Conservation (phyloP, 169 alveolate genomes). For the Plasmodium vinckei region DNA sequence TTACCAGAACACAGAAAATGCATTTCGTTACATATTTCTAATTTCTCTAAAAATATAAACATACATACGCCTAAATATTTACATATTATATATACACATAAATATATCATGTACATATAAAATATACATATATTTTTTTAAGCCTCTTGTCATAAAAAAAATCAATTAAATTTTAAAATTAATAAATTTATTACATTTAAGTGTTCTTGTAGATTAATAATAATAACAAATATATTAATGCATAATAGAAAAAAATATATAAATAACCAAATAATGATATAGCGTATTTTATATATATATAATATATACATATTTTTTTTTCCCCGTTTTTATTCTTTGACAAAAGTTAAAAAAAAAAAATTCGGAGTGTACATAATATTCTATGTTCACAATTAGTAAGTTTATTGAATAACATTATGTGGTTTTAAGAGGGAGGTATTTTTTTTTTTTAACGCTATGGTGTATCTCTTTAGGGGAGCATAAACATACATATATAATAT, state of each 20-base stretch:
- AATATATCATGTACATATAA: too few relatives aligned
- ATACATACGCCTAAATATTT: too few relatives aligned
- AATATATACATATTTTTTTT: not conserved
- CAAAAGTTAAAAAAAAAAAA: not conserved
- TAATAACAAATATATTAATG: not conserved
- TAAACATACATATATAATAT: not conserved
- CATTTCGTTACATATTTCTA: too few relatives aligned
- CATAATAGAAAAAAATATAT: not conserved
- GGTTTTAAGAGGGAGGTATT: not conserved
- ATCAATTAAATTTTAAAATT: too few relatives aligned
- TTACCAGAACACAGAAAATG: too few relatives aligned
- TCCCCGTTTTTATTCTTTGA: not conserved
- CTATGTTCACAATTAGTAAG: slow-evolving; percentile 1
- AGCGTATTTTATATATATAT: not conserved
- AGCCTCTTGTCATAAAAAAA: too few relatives aligned
- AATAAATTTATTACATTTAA: not conserved
- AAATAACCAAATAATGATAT: not conserved
- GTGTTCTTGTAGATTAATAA: slow-evolving; percentile 1
- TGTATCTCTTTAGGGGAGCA: not conserved
- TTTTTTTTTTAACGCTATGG: not conserved
- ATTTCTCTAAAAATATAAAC: too few relatives aligned
- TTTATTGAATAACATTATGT: slow-evolving; percentile 1
- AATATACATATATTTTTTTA: too few relatives aligned
- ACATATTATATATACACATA: too few relatives aligned
- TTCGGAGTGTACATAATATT: not conserved